Base-by-base conservation (phyloP, 2,329 filamentous ascomycete species). In the Clonostachys byssicola region DNA sequence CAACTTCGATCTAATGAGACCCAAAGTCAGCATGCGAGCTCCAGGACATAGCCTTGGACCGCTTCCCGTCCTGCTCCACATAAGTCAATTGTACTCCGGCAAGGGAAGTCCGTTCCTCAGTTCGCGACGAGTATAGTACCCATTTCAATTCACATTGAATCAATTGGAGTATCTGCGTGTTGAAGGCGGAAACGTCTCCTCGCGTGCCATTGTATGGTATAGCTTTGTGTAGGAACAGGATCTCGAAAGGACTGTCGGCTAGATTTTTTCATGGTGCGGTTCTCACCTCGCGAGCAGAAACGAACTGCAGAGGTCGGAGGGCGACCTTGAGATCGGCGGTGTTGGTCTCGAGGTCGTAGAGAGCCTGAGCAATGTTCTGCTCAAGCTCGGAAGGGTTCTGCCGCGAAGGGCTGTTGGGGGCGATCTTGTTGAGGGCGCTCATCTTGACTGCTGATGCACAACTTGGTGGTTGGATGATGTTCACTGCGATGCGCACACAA, bases 301-400 rank as follows among this genome's bases (percentile, higher is more conserved):
- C 89, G 77, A 99, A 92, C 85, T 99, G 94, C 77, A 99, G 86
- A 75, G 94, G 94, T 71, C 94, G 88, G 71, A 99, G 88, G 64
- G 91, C 88, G 68, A 83, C 84, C 88, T 92, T 95, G 78, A 99
- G 89, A 78, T 99, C 94, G 73, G 91, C 81, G 70, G 94, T 96
- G 86, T 96, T 96, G 81, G 86, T 92, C 90, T 99, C 94, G 77
- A 99, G 89, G 71, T 99, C 94, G 82, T 88, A 95, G 60, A 99
- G 89, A 78, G 94, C 94, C 77, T 86, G 88, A 73, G 94, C 94
- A 73, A 99, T 95, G 83, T 80, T 89, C 75, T 83, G 86, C 89
- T 99, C 94, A 65, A 97, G 87, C 87, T 99, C 94, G 62, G 90
- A 95, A 63, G 94, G 94, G 78, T 86, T 95, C 74, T 88, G 83